Evolutionary conservation across 306 rosid genomes (phyloP), one percentile per base, ranked within the genome.

Genomic region (Vigna angularis): DNA sequence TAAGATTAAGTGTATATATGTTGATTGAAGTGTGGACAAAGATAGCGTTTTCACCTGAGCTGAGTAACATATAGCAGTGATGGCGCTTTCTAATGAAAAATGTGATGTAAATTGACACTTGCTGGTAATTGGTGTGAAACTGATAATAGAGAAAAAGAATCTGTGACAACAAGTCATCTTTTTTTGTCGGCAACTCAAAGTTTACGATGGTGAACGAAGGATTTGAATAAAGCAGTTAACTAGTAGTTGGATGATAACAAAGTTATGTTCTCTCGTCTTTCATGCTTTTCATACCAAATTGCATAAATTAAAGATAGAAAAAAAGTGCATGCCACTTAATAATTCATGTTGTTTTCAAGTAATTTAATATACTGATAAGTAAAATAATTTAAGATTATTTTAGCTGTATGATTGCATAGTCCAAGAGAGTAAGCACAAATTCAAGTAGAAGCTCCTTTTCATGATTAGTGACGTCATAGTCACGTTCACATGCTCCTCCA

Each of bases 361-460:
- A 36, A 42, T 51, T n/a, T 7, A 20, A 20, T 51, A 6, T 16
- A 2, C 7, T 51, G 7, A 4, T 18, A 56, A 34, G 6, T 38
- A 38, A 38, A 40, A 40, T 40, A 40, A 40, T 40, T 40, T 40
- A 0, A 2, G 11, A 1, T 7, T 40, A 1, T 7, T 40, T 40
- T 7, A 8, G 63, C 12, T 22, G n/a, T 9, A 24, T 24, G 63
- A 57, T 56, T 56, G 63, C 22, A 11, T 22, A 6, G 7, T 22
- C 38, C 38, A 58, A 58, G 38, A 10, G 9, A 26, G 38, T 26
- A 24, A 12, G n/a, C 65, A 58, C 65, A 57, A 57, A 57, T 24
- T 11, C n/a, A 24, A 22, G 64, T 57, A 24, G 64, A 57, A 57
- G 38, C 64, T 57, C 36, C n/a, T 57, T 57, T 57, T 57, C 64